Evolutionary conservation across 108 stramenopile genomes (phyloP).

Genomic region (Skeletonema tropicum): DNA sequence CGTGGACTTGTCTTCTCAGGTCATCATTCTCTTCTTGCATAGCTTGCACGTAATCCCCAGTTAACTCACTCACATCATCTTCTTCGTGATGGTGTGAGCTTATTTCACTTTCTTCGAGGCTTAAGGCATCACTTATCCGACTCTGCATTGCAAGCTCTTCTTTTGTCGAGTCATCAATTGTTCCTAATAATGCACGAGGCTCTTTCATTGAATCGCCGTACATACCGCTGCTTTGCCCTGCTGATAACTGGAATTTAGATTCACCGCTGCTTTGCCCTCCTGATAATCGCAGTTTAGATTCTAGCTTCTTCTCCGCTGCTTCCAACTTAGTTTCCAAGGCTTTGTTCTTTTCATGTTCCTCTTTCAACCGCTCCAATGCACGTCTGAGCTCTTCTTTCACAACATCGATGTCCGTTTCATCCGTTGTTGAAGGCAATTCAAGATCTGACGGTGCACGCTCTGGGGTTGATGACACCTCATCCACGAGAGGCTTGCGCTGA

Average conservation of each 20-base stretch:
- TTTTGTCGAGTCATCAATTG: neutral
- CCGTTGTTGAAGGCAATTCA: neutral
- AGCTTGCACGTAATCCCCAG: neutral
- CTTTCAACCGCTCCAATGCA: neutral
- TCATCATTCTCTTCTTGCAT: slow-evolving; percentile 16
- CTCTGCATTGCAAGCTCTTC: neutral
- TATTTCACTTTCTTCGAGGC: slow-evolving; percentile 5
- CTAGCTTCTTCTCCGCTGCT: neutral
- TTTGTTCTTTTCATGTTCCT: neutral
- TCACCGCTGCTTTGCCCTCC: neutral
- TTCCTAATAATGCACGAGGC: neutral
- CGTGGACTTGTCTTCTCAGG: neutral
- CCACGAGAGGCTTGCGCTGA: neutral
- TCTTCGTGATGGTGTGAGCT: neutral
- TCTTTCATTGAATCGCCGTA: neutral
- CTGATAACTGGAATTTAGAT: neutral
- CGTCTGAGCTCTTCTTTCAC: neutral
- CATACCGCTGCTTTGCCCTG: neutral
- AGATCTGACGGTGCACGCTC: too few relatives aligned
- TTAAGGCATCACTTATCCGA: neutral
- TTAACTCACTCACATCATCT: slow-evolving; percentile 8
- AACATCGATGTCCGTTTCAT: neutral
- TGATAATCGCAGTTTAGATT: neutral
- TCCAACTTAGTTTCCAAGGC: neutral
- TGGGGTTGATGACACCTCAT: too few relatives aligned